These are phyloP conservation scores for Helianthus annuus DNA, from an alignment of 129 eudicot species.

Conservation along the genomic window HanXRQr2.0-SUNRISE NC_035436.2:156508619-156509118, in stretches of 20 bases:
- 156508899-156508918: conserved; percentile 91
- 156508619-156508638: conserved; percentile 43
- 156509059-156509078: conserved; percentile 99
- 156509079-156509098: conserved; percentile 72
- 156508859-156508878: conserved; percentile 82
- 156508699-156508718: conserved; percentile 70
- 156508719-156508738: conserved; percentile 81
- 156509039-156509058: conserved; percentile 87
- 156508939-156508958: conserved; percentile 89
- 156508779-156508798: conserved; percentile 97
- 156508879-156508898: conserved; percentile 75
- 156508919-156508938: conserved; percentile 86
- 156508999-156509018: conserved; percentile 82
- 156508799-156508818: conserved; percentile 79
- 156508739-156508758: conserved; percentile 72
- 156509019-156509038: conserved; percentile 99
- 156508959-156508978: conserved; percentile 84
- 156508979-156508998: conserved; percentile 95
- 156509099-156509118: conserved; percentile 63
- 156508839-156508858: conserved; percentile 69
- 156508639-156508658: conserved; percentile 96
- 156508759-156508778: conserved; percentile 69
- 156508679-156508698: conserved; percentile 98
- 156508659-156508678: conserved; percentile 66
- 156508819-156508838: conserved; percentile 82